Conservation (phyloP, 2,329 filamentous ascomycete genomes). For the Diplocarpon rosae region DNA sequence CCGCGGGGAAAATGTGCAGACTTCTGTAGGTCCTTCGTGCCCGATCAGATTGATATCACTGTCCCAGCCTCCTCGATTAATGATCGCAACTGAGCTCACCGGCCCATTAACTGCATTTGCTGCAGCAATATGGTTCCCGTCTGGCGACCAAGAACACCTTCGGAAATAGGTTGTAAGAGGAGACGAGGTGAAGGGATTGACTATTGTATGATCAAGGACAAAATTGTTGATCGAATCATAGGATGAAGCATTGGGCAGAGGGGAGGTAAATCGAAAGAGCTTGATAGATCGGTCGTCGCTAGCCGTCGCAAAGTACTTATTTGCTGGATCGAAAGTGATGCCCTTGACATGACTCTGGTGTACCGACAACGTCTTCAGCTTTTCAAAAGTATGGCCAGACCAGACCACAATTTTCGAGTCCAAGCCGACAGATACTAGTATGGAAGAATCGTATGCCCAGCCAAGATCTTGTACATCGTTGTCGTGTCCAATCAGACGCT, state of each 20-base stretch:
- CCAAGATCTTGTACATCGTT: constrained; percentile 97
- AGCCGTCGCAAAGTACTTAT: constrained; percentile 98
- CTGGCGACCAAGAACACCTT: constrained; percentile 93
- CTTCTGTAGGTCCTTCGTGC: constrained; percentile 92
- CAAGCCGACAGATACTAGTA: constrained; percentile 88
- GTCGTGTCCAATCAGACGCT: constrained; percentile 88
- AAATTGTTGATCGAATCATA: constrained; percentile 98
- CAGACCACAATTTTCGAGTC: constrained; percentile 98
- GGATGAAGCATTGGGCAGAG: constrained; percentile 79
- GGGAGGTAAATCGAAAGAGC: constrained; percentile 89
- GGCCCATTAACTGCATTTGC: constrained; percentile 96
- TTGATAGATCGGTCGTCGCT: constrained; percentile 96
- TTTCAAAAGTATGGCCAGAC: constrained; percentile 97
- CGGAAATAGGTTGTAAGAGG: constrained; percentile 95
- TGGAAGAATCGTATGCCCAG: constrained; percentile 93
- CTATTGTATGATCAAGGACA: constrained; percentile 84
- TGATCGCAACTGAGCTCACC: constrained; percentile 92
- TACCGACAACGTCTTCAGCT: constrained; percentile 82
- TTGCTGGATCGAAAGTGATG: constrained; percentile 95
- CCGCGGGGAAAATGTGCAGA: constrained; percentile 91
- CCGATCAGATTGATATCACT: constrained; percentile 96
- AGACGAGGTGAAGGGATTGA: constrained; percentile 75
- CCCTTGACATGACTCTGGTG: constrained; percentile 98
- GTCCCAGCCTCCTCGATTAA: constrained; percentile 86
- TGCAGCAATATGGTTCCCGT: constrained; percentile 92